Conservation (phyloP, 129 eudicot species). For the Flaveria brownii region DNA sequence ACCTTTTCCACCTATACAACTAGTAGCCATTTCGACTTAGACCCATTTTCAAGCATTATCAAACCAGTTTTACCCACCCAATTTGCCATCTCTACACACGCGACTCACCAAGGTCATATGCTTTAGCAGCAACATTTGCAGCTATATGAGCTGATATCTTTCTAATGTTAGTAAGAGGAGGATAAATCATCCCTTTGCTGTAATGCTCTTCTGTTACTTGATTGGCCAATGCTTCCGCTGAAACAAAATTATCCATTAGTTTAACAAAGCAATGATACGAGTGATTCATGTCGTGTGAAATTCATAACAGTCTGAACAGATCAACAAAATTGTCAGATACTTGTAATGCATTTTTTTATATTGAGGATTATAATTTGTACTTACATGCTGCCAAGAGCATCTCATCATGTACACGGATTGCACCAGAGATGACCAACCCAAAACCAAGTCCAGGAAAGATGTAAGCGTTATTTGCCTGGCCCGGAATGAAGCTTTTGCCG, state of each 20-base stretch:
- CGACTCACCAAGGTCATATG: conserved; percentile 80
- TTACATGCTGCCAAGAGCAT: conserved; percentile 98
- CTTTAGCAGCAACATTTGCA: conserved; percentile 89
- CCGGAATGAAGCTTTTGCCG: conserved; percentile 75
- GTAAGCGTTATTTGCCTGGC: conserved; percentile 97
- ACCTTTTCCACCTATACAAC: not conserved
- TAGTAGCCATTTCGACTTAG: not conserved
- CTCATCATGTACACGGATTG: conserved; percentile 85
- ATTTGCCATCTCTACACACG: not conserved
- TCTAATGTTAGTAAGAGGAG: conserved; percentile 78
- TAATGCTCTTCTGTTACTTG: conserved; percentile 85
- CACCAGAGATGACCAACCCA: conserved; percentile 83
- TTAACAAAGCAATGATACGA: not conserved
- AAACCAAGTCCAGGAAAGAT: conserved; percentile 94
- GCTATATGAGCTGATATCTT: conserved; percentile 85
- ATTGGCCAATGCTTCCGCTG: conserved; percentile 91
- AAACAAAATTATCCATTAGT: not conserved
- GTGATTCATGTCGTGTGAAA: not conserved
- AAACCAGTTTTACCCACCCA: not conserved
- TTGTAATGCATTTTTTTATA: not conserved
- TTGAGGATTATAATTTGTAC: conserved; percentile 25
- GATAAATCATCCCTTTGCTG: conserved; percentile 84
- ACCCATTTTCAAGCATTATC: not conserved
- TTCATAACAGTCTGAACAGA: not conserved
- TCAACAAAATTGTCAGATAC: not conserved